Evolutionary conservation across 768 basidiomycete genomes (phyloP).

Genomic region (Pulveroboletus sp.): DNA sequence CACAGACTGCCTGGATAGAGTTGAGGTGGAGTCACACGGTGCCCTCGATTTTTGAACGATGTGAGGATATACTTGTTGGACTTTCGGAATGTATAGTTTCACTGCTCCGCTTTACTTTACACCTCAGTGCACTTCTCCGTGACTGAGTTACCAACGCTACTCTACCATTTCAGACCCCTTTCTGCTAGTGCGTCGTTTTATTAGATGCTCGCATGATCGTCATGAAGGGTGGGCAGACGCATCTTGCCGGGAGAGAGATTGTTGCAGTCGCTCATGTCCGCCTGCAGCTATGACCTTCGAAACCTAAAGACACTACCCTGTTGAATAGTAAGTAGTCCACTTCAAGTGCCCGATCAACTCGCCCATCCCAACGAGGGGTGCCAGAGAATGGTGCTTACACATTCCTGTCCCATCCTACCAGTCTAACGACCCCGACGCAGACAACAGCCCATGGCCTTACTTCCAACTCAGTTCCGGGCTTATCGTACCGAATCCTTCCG

Average conservation of each 20-base stretch:
- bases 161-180: background rate
- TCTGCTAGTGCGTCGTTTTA: slow-evolving; percentile 63
- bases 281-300: slow-evolving; percentile 75
- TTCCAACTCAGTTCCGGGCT: slow-evolving; percentile 86
- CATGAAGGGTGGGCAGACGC: slow-evolving; percentile 69
- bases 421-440: slow-evolving; percentile 41
- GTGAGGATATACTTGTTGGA: too few relatives aligned
- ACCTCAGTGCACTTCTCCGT: too few relatives aligned
- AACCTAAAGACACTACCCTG: slow-evolving; percentile 78
- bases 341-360: background rate
- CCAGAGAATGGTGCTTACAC: slow-evolving; percentile 91
- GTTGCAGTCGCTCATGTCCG: slow-evolving; percentile 84
- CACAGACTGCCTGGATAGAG: slow-evolving; percentile 62
- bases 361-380: slow-evolving; percentile 48
- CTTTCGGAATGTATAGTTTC: too few relatives aligned
- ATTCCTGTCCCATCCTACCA: slow-evolving; percentile 27
- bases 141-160: too few relatives aligned
- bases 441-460: slow-evolving; percentile 64
- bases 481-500: slow-evolving; percentile 78
- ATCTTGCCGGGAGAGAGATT: slow-evolving; percentile 60
- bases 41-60: background rate
- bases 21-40: slow-evolving; percentile 31
- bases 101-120: too few relatives aligned
- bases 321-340: slow-evolving; percentile 60
- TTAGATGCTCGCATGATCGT: slow-evolving; percentile 90